These are phyloP conservation scores for Cucurbita pepo DNA, from an alignment of 306 rosid genomes.

Conservation along the genomic window DNA sequence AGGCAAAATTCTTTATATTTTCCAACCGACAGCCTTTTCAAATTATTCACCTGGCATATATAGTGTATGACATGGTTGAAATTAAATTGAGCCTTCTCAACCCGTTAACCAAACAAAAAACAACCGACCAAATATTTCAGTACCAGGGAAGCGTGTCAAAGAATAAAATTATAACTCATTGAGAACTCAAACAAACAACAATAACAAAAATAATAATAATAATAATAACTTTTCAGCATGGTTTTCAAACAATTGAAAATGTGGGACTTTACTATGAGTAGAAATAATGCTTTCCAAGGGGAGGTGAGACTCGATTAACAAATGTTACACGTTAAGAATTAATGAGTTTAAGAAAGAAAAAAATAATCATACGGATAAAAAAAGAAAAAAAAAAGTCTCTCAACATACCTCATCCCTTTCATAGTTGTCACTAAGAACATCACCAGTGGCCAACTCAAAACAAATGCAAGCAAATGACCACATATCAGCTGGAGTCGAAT, in stretches of 20 bases:
- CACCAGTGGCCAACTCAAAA: slow-evolving; percentile 79
- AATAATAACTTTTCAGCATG: not conserved
- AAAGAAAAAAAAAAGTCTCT: not conserved
- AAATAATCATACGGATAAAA: not conserved
- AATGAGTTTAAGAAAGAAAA: not conserved
- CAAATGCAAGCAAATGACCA: slow-evolving; percentile 86
- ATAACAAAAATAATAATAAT: not conserved
- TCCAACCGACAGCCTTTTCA: not conserved
- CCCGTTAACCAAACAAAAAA: not conserved
- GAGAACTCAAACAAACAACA: not conserved
- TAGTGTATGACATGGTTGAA: not conserved
- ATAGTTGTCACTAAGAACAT: slow-evolving; percentile 71
- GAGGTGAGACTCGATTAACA: not conserved
- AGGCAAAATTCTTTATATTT: not conserved
- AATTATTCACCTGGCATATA: not conserved
- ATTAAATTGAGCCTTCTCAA: not conserved
- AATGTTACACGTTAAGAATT: not conserved
- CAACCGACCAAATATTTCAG: not conserved
- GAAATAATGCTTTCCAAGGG: not conserved
- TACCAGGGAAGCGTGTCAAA: not conserved
- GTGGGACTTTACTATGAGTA: not conserved
- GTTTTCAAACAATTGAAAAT: not conserved
- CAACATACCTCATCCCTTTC: slow-evolving; percentile 69
- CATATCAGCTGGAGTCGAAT: slow-evolving; percentile 63
- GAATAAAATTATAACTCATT: not conserved